phyloP scores from a whole-genome alignment of 2,329 filamentous ascomycete species.

The Diaporthe sp. region DNA sequence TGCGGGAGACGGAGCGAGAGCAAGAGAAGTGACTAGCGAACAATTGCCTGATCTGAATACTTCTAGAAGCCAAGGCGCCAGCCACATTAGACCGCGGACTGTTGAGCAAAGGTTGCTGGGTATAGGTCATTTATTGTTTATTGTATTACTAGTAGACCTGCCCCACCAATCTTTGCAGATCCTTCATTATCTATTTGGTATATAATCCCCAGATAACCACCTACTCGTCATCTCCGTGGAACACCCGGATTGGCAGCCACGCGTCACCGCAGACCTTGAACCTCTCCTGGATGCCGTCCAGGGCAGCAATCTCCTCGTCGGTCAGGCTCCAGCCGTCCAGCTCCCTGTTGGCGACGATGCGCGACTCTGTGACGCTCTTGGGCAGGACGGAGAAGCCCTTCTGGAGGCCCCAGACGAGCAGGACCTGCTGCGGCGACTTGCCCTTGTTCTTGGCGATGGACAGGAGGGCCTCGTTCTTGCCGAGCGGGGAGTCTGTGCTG shows the following conservation, averaged over 20 bases:
- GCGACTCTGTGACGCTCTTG: slow-evolving; percentile 79
- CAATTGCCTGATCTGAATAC: neutral
- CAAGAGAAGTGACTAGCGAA: neutral
- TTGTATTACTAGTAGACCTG: neutral
- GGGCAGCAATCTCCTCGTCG: slow-evolving; percentile 75
- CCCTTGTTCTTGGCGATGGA: slow-evolving; percentile 73
- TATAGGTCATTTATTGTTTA: neutral
- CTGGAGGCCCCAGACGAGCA: slow-evolving; percentile 83
- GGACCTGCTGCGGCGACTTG: slow-evolving; percentile 78
- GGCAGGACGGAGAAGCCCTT: slow-evolving; percentile 87
- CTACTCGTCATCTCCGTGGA: slow-evolving; percentile 86
- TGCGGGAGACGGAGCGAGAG: neutral
- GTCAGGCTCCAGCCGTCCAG: slow-evolving; percentile 79
- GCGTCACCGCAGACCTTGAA: slow-evolving; percentile 85
- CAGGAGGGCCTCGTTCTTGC: slow-evolving; percentile 72
- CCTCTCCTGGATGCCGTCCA: slow-evolving; percentile 76
- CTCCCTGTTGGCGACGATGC: slow-evolving; percentile 82
- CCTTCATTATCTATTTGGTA: neutral
- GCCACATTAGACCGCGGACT: no score
- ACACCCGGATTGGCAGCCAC: slow-evolving; percentile 82
- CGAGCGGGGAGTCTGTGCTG: slow-evolving; percentile 75
- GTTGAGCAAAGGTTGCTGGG: neutral
- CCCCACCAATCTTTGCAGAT: slow-evolving; percentile 7
- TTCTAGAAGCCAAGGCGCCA: neutral
- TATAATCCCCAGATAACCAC: neutral